These are phyloP conservation scores for Ascochyta fabae DNA, from an alignment of 2,329 filamentous ascomycete genomes.

Conservation along the genomic window DNA sequence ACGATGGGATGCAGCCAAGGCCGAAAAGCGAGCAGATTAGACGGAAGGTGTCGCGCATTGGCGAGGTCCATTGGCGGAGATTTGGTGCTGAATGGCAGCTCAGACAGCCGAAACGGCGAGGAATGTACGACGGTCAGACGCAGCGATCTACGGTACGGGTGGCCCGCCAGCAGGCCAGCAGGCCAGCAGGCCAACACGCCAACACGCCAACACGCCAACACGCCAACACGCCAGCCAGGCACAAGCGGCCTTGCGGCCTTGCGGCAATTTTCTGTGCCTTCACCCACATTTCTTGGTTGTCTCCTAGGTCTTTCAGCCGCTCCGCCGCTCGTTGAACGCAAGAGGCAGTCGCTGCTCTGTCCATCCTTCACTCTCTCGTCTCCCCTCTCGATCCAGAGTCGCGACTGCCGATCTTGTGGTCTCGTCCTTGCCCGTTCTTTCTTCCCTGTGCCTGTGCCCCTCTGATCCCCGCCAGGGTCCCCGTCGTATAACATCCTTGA, in stretches of 20 bases:
- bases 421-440: constrained; percentile 7
- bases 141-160: constrained; percentile 17
- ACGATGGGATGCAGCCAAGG: constrained; percentile 4
- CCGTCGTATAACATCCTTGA: constrained; percentile 6
- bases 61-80: constrained; percentile 1
- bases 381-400: neutral
- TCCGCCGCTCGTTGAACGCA: constrained; percentile 10
- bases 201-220: neutral
- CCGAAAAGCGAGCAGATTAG: neutral
- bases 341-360: constrained; percentile 11
- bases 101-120: constrained; percentile 11
- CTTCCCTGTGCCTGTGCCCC: constrained; percentile 2
- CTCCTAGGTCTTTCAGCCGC: neutral
- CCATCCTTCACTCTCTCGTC: neutral
- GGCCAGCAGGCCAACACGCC: neutral
- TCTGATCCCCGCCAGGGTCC: constrained; percentile 17
- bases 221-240: constrained; percentile 2
- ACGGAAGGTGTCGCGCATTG: neutral
- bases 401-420: constrained; percentile 12
- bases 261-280: constrained; percentile 13
- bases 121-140: constrained; percentile 6
- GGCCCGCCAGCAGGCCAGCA: neutral
- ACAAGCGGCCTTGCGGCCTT: constrained; percentile 5
- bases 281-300: constrained; percentile 2
- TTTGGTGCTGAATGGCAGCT: constrained; percentile 1